Conservation (phyloP, 805 yeast species). For the Metschnikowia similis region DNA sequence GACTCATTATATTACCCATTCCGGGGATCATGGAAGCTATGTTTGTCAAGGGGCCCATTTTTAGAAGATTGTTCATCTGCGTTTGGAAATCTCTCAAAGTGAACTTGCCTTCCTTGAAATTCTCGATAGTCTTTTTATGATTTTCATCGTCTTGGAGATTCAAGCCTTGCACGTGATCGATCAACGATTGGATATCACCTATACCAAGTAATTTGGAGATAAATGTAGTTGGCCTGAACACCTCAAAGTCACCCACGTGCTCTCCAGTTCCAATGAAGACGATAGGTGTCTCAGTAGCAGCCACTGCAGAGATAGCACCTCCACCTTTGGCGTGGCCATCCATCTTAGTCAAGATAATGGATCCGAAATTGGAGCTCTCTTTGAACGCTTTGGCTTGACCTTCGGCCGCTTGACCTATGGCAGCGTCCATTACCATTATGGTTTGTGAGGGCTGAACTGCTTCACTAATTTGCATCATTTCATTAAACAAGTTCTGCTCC, state of each 20-base stretch:
- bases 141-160: constrained; percentile 62
- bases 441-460: constrained; percentile 93
- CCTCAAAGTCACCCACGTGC: constrained; percentile 88
- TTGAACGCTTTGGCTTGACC: constrained; percentile 91
- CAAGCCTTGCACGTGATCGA: constrained; percentile 88
- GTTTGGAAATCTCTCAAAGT: constrained; percentile 88
- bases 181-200: constrained; percentile 89
- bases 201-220: constrained; percentile 90
- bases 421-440: constrained; percentile 94
- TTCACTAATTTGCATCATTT: constrained; percentile 88
- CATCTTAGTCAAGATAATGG: constrained; percentile 91
- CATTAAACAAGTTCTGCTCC: constrained; percentile 84
- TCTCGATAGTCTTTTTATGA: constrained; percentile 86
- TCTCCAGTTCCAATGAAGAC: constrained; percentile 98
- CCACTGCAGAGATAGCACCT: constrained; percentile 98
- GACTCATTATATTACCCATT: constrained; percentile 75
- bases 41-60: constrained; percentile 94
- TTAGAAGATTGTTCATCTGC: constrained; percentile 91
- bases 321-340: constrained; percentile 99
- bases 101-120: constrained; percentile 91
- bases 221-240: constrained; percentile 84
- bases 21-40: constrained; percentile 96
- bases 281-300: constrained; percentile 92
- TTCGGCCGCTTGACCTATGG: constrained; percentile 98
- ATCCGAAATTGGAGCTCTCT: constrained; percentile 89